These are phyloP conservation scores for Clonostachys chloroleuca DNA, from an alignment of 2,329 filamentous ascomycete genomes.

Conservation along the genomic window DNA sequence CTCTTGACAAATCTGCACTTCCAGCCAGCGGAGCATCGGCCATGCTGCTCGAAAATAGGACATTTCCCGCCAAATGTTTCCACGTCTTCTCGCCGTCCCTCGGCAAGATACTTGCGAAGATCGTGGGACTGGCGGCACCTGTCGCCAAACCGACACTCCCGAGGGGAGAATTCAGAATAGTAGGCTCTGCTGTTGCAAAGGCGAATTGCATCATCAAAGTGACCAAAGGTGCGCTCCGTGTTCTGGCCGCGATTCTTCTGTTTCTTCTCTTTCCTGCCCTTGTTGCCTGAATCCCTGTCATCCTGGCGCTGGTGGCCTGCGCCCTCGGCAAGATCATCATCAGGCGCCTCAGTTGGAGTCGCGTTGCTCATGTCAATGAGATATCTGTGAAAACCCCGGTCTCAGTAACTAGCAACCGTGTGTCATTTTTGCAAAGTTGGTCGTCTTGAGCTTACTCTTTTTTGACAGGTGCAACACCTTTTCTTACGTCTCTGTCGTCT, in stretches of 20 bases:
- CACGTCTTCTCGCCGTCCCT: conserved; percentile 78
- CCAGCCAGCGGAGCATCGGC: conserved; percentile 81
- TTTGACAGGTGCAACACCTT: conserved; percentile 67
- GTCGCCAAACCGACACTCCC: conserved; percentile 71
- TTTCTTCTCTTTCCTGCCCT: conserved; percentile 32
- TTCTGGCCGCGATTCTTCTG: conserved; percentile 67
- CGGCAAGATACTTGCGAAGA: conserved; percentile 76
- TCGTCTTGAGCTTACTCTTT: conserved; percentile 50
- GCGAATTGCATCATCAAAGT: conserved; percentile 69
- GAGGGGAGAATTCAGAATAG: conserved; percentile 76
- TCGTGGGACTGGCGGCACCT: conserved; percentile 82
- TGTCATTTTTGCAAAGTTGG: conserved; percentile 1
- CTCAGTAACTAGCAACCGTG: conserved; percentile 1
- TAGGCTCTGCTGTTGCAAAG: conserved; percentile 73
- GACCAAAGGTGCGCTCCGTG: conserved; percentile 75
- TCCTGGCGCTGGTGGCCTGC: conserved; percentile 27
- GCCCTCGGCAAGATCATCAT: conserved; percentile 46
- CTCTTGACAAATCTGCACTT: conserved; percentile 88
- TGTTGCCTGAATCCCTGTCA: conserved; percentile 40
- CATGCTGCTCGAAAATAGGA: conserved; percentile 73
- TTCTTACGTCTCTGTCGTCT: conserved; percentile 8
- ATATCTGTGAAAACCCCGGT: conserved; percentile 24
- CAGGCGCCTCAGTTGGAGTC: conserved; percentile 9
- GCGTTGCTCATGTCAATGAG: conserved; percentile 27
- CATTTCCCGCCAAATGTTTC: conserved; percentile 73